Conservation (phyloP, 257 asterid genomes). For the Solanum chaucha region DNA sequence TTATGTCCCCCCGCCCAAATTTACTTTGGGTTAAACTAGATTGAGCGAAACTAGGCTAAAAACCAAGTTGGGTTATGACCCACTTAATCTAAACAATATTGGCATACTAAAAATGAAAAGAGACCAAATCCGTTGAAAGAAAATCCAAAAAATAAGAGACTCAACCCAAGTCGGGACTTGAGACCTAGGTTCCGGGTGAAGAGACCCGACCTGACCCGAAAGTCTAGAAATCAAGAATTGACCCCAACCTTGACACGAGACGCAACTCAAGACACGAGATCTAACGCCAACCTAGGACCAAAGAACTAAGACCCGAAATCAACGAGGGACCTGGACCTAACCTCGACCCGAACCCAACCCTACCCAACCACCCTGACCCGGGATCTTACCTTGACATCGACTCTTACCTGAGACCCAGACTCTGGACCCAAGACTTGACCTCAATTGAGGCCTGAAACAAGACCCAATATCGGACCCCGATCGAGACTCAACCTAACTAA, state of each 20-base stretch:
- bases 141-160: background rate
- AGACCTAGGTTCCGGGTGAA: background rate
- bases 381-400: too few species aligned
- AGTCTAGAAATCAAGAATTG: background rate
- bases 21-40: background rate
- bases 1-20: background rate
- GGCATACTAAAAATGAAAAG: background rate
- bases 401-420: too few species aligned
- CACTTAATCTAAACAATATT: background rate
- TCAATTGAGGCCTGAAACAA: too few species aligned
- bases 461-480: too few species aligned
- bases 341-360: too few species aligned
- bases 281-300: background rate
- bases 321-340: background rate
- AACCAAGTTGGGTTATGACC: background rate
- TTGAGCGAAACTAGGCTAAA: background rate
- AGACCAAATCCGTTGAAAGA: background rate
- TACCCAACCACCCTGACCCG: background rate
- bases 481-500: too few species aligned
- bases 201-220: background rate
- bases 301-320: background rate
- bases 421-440: too few species aligned
- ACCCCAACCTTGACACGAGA: background rate
- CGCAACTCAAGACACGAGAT: background rate
- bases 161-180: background rate